A percentile compares a stretch with the other conserved stretches of the same genome.
These are phyloP conservation scores for Colletotrichum salicis DNA, from an alignment of 2,329 filamentous ascomycete species.

Conservation along the genomic window DNA sequence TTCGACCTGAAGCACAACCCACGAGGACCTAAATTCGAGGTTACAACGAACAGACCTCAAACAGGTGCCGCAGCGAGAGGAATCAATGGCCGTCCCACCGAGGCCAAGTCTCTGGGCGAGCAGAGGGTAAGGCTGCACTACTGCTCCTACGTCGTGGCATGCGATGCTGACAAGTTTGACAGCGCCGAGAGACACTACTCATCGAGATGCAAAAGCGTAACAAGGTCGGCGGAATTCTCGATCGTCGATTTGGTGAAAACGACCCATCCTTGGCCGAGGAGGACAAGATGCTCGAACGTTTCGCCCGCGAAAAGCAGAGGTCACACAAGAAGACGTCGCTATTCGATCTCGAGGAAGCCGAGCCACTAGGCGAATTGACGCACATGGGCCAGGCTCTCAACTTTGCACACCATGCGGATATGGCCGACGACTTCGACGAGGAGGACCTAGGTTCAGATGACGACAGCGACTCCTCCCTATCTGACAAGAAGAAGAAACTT, in stretches of 20 bases:
- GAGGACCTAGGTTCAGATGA: constrained; percentile 72
- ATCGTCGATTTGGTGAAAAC: constrained; percentile 94
- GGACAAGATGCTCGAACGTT: constrained; percentile 90
- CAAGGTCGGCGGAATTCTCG: constrained; percentile 91
- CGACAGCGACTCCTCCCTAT: constrained; percentile 67
- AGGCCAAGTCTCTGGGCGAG: constrained; percentile 87
- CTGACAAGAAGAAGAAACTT: constrained; percentile 59
- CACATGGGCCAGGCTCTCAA: constrained; percentile 82
- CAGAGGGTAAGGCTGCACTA: constrained; percentile 69
- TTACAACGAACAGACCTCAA: constrained; percentile 73
- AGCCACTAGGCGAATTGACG: constrained; percentile 75
- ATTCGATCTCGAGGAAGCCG: constrained; percentile 90
- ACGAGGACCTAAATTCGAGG: constrained; percentile 84
- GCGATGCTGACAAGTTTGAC: constrained; percentile 17
- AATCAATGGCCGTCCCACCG: constrained; percentile 79
- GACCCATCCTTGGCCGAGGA: constrained; percentile 94
- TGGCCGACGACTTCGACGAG: constrained; percentile 81
- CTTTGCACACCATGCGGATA: constrained; percentile 54
- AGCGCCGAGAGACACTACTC: constrained; percentile 85
- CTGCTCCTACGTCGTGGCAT: constrained; percentile 29
- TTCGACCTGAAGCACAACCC: constrained; percentile 90
- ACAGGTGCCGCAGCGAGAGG: constrained; percentile 64
- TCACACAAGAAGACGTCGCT: constrained; percentile 80
- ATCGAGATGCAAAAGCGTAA: constrained; percentile 89
- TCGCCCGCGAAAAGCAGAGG: constrained; percentile 86